Percentiles rank a stretch among this genome's conserved stretches.
These are phyloP conservation scores for Pholiota adiposa DNA, from an alignment of 1,284 basidiomycete genomes.

Conservation along the genomic window DNA sequence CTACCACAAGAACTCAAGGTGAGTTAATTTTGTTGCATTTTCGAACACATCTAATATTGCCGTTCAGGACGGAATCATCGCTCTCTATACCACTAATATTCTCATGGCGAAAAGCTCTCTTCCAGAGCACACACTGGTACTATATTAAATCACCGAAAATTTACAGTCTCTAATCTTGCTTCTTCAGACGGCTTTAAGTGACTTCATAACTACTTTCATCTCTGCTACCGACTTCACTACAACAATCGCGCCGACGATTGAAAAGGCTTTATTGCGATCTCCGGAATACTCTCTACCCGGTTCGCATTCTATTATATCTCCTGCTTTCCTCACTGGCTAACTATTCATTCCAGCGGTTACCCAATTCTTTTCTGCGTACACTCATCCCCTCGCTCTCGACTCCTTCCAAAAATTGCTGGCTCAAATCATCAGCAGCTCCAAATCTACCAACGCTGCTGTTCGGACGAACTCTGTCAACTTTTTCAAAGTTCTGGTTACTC, in stretches of 20 bases:
- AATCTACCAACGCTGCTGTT: constrained; percentile 75
- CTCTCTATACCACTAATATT: constrained; percentile 54
- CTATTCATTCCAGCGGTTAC: constrained; percentile 45
- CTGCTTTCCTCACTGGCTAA: not conserved
- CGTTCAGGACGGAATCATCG: constrained; percentile 53
- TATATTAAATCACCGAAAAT: constrained; percentile 37
- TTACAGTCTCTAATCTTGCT: constrained; percentile 1
- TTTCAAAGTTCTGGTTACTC: constrained; percentile 52
- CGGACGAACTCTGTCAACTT: constrained; percentile 64
- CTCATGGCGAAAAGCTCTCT: constrained; percentile 63
- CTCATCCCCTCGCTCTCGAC: constrained; percentile 54
- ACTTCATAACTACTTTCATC: constrained; percentile 62
- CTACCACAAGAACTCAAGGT: constrained; percentile 52
- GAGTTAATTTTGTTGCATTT: constrained; percentile 7
- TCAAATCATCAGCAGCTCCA: constrained; percentile 71
- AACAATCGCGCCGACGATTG: constrained; percentile 64
- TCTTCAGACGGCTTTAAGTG: constrained; percentile 46
- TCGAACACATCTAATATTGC: not conserved
- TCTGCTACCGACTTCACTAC: constrained; percentile 53
- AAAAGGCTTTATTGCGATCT: constrained; percentile 75
- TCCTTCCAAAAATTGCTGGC: constrained; percentile 68
- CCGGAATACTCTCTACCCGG: constrained; percentile 72
- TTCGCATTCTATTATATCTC: constrained; percentile 32
- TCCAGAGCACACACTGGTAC: constrained; percentile 46
- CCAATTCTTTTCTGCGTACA: constrained; percentile 61